Conservation (phyloP, 106 monocot species). For the Dioscorea zingiberensis region DNA sequence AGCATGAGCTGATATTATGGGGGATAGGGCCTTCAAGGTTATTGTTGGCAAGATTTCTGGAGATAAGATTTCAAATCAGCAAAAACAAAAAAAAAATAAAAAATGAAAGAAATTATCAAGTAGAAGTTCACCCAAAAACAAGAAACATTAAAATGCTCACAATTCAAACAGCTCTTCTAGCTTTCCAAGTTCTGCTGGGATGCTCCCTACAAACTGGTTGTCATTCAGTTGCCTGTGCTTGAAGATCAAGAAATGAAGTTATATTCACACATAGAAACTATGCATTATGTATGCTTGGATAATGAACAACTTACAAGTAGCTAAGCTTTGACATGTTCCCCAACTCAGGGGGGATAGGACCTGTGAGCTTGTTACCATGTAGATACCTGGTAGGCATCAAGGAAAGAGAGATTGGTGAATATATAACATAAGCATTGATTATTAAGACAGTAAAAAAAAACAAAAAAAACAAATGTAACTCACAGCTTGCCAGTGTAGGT, state of each 20-base stretch:
- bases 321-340: constrained; percentile 98
- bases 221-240: constrained; percentile 69
- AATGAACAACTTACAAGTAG: constrained; percentile 56
- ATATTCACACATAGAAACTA: no score
- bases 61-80: not conserved
- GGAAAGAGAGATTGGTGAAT: not conserved
- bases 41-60: constrained; percentile 90
- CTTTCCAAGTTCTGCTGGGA: constrained; percentile 87
- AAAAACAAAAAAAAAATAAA: no score
- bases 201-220: constrained; percentile 65
- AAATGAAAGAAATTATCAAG: not conserved
- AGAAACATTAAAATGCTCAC: constrained; percentile 25
- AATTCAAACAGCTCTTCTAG: constrained; percentile 89
- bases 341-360: constrained; percentile 83
- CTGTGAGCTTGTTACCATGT: constrained; percentile 91
- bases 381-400: constrained; percentile 51
- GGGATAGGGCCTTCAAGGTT: constrained; percentile 88
- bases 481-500: constrained; percentile 95
- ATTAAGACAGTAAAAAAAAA: not conserved
- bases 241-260: not conserved
- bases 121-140: no score
- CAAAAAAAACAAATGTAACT: constrained; percentile 11
- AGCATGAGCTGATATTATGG: constrained; percentile 72
- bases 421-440: not conserved
- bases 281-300: no score